Evolutionary conservation across 352 stramenopile genomes (phyloP).

Genomic region (Phytophthora citrophthora): DNA sequence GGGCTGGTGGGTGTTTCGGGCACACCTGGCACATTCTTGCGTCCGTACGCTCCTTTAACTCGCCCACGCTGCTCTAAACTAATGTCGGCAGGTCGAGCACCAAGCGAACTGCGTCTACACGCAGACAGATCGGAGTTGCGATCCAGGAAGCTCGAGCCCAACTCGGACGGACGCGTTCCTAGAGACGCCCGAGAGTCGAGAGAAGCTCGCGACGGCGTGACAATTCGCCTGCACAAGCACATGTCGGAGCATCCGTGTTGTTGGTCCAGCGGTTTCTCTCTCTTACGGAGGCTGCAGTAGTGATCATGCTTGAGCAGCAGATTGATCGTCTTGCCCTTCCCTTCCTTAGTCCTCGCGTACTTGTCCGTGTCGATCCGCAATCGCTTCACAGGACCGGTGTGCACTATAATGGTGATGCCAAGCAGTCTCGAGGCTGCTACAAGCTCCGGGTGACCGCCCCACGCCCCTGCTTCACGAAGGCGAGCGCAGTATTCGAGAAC

Average conservation of each 20-base stretch:
- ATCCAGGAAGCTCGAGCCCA: constrained; percentile 21
- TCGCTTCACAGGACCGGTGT: constrained; percentile 58
- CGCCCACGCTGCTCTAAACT: constrained; percentile 22
- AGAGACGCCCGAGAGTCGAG: constrained; percentile 29
- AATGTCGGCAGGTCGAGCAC: constrained; percentile 19
- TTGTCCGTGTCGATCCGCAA: constrained; percentile 54
- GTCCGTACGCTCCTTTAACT: constrained; percentile 26
- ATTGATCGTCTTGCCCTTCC: constrained; percentile 43
- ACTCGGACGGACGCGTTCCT: constrained; percentile 23
- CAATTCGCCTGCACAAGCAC: constrained; percentile 38
- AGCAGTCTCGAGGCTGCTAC: constrained; percentile 60
- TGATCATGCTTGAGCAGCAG: constrained; percentile 56
- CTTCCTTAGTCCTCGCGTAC: constrained; percentile 34
- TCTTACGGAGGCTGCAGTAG: constrained; percentile 57
- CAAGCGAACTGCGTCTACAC: constrained; percentile 25
- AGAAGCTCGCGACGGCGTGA: constrained; percentile 34
- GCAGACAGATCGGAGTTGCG: constrained; percentile 15
- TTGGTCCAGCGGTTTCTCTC: constrained; percentile 21
- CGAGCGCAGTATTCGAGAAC: constrained; percentile 54
- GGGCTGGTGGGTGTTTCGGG: constrained; percentile 18
- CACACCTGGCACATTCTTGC: constrained; percentile 30
- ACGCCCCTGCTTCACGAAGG: constrained; percentile 61
- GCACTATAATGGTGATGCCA: constrained; percentile 64
- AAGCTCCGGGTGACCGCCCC: constrained; percentile 70
- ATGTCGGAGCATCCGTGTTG: constrained; percentile 38